phyloP scores from a whole-genome alignment of 176 grass and related monocot species.

The Phoenix roebelenii region DNA sequence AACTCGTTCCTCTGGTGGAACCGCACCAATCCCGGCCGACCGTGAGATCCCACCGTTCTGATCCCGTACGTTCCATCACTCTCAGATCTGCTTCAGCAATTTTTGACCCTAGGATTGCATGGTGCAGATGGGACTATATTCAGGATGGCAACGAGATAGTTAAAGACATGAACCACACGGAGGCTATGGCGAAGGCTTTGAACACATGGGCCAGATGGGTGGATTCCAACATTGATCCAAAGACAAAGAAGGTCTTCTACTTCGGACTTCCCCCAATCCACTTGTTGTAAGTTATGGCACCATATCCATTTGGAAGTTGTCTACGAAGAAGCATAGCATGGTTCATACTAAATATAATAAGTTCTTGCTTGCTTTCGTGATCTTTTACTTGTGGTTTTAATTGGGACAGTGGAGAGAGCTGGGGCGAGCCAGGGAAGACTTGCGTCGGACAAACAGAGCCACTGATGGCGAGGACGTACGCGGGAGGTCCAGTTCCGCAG shows the following conservation, averaged over 20 bases:
- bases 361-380: too few species aligned
- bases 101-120: too few species aligned
- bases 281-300: slow-evolving; percentile 30
- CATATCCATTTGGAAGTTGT: not conserved
- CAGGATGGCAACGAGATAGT: slow-evolving; percentile 25
- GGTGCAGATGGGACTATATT: slow-evolving; percentile 71
- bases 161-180: slow-evolving; percentile 67
- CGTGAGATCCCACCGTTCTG: slow-evolving; percentile 12
- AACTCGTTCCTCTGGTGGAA: slow-evolving; percentile 93
- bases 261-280: slow-evolving; percentile 66
- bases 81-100: too few species aligned
- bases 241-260: slow-evolving; percentile 51
- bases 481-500: slow-evolving; percentile 40
- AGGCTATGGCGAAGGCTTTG: slow-evolving; percentile 53
- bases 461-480: slow-evolving; percentile 38
- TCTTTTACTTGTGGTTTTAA: too few species aligned
- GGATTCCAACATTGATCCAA: slow-evolving; percentile 36
- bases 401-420: slow-evolving; percentile 38
- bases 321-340: not conserved
- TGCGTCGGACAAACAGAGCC: slow-evolving; percentile 68
- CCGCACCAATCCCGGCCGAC: slow-evolving; percentile 26
- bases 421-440: slow-evolving; percentile 40
- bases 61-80: too few species aligned
- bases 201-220: slow-evolving; percentile 72
- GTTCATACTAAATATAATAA: too few species aligned